A percentile compares a stretch with the other conserved stretches of the same genome.
Conservation (phyloP, 306 rosid genomes). For the Vicia villosa region DNA sequence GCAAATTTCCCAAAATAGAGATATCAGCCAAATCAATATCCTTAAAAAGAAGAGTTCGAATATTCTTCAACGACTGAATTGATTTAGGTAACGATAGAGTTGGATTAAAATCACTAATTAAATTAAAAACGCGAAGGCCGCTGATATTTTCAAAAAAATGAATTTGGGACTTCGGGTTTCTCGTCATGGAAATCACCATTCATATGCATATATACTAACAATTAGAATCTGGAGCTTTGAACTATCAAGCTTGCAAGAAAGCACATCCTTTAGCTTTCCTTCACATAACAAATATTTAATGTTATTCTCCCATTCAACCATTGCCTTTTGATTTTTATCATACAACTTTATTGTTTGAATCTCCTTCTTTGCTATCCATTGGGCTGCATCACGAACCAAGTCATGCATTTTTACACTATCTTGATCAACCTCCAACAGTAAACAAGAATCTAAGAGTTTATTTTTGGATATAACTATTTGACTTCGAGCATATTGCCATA, state of each 20-base stretch:
- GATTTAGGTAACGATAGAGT: not conserved
- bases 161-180: not conserved
- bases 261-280: not conserved
- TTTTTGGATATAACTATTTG: not conserved
- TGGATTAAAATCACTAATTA: too few relatives aligned
- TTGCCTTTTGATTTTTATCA: not conserved
- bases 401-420: slow-evolving; percentile 10
- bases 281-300: not conserved
- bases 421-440: not conserved
- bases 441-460: slow-evolving; percentile 25
- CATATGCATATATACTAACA: accelerated
- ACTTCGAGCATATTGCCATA: not conserved
- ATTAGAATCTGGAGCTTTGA: slow-evolving; percentile 11
- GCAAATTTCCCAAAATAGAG: slow-evolving; percentile 6
- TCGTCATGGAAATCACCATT: not conserved
- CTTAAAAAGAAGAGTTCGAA: not conserved
- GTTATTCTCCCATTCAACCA: not conserved
- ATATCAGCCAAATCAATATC: not conserved
- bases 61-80: not conserved
- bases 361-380: not conserved
- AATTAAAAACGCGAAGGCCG: not conserved
- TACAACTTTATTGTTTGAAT: too few relatives aligned
- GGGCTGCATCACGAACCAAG: slow-evolving; percentile 21
- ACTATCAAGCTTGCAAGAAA: not conserved
- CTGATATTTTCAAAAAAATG: not conserved